Conservation (phyloP, 352 stramenopile species). For the Phytophthora brassicae region DNA sequence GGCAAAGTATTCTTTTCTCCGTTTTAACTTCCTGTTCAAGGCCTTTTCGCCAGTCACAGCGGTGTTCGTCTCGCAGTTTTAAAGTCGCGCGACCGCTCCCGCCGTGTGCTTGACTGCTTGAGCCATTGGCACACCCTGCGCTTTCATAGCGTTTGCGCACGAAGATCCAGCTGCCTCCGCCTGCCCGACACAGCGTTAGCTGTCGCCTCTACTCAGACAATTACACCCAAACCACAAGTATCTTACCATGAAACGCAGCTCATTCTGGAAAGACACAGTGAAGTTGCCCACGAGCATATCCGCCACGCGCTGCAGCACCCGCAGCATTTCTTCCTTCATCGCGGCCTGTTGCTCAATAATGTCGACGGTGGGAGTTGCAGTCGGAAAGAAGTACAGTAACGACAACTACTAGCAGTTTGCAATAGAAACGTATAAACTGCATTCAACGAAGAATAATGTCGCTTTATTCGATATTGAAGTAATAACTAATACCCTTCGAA, state of each 20-base stretch:
- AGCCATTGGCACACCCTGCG: conserved; percentile 72
- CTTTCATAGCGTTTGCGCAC: conserved; percentile 57
- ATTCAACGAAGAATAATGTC: too few relatives aligned
- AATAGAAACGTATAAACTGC: too few relatives aligned
- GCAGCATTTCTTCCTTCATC: conserved; percentile 72
- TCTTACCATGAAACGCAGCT: conserved; percentile 82
- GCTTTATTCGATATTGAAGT: too few relatives aligned
- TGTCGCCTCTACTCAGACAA: background rate
- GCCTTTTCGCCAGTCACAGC: conserved; percentile 13
- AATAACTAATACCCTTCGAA: background rate
- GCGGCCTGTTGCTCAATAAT: background rate
- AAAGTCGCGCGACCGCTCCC: conserved; percentile 63
- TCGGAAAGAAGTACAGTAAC: background rate
- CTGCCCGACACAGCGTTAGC: conserved; percentile 28
- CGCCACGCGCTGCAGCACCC: conserved; percentile 61
- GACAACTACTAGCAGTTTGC: background rate
- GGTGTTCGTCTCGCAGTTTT: conserved; percentile 1
- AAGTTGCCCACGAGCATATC: conserved; percentile 84
- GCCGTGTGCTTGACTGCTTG: conserved; percentile 73
- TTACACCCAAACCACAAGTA: background rate
- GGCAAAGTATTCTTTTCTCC: background rate
- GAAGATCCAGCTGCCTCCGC: conserved; percentile 69
- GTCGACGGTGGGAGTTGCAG: background rate
- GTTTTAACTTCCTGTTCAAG: background rate
- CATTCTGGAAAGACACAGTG: conserved; percentile 81